Evolutionary conservation across 2,329 filamentous ascomycete genomes (phyloP).

Genomic region (Aureobasidium subglaciale): DNA sequence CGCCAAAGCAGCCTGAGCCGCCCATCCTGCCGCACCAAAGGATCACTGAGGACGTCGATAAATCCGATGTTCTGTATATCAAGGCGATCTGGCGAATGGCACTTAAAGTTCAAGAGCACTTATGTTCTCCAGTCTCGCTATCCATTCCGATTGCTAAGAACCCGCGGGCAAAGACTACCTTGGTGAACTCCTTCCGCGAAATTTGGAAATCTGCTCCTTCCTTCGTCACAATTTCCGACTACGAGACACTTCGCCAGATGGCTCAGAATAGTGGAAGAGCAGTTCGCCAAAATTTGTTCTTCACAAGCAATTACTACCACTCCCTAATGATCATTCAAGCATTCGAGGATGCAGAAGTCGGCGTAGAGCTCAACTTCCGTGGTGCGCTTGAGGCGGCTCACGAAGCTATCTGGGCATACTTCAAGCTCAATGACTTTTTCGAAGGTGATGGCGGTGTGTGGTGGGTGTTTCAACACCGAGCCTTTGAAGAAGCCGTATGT

Average conservation of each 20-base stretch:
- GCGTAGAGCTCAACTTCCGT: slow-evolving; percentile 50
- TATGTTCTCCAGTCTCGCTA: slow-evolving; percentile 67
- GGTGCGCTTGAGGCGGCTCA: slow-evolving; percentile 69
- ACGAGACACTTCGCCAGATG: slow-evolving; percentile 51
- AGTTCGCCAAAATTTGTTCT: slow-evolving; percentile 67
- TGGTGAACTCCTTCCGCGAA: slow-evolving; percentile 62
- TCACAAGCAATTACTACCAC: slow-evolving; percentile 77
- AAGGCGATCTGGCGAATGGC: slow-evolving; percentile 72
- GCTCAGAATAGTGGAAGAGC: slow-evolving; percentile 56
- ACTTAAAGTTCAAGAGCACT: slow-evolving; percentile 68
- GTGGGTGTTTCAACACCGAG: slow-evolving; percentile 79
- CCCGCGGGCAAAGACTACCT: slow-evolving; percentile 59
- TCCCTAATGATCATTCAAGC: slow-evolving; percentile 74
- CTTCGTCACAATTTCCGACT: slow-evolving; percentile 62
- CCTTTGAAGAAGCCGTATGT: slow-evolving; percentile 68
- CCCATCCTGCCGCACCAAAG: slow-evolving; percentile 29
- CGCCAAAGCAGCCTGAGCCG: slow-evolving; percentile 27
- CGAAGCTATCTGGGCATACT: slow-evolving; percentile 67
- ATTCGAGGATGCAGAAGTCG: slow-evolving; percentile 55
- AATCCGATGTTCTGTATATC: slow-evolving; percentile 48
- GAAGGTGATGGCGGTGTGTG: slow-evolving; percentile 67
- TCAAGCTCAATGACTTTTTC: slow-evolving; percentile 63
- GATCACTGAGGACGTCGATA: slow-evolving; percentile 26
- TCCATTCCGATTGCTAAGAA: slow-evolving; percentile 65
- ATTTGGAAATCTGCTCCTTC: slow-evolving; percentile 68